Base-by-base conservation (phyloP, 2,329 filamentous ascomycete genomes). In the Epicoccum nigrum region DNA sequence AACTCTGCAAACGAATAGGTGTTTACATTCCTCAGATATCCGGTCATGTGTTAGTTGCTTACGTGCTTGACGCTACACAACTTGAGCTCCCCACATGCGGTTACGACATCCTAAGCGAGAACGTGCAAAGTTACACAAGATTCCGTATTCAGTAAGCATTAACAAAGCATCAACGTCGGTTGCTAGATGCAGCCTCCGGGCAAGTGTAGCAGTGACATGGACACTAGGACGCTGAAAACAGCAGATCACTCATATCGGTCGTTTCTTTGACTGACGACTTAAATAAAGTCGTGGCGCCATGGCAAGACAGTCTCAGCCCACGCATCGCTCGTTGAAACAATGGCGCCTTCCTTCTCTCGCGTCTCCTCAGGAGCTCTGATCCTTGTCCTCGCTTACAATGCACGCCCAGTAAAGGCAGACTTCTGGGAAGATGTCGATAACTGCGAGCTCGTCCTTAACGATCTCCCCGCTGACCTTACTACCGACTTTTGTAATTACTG, bases 351-450 rank as follows among this genome's bases (percentile, higher is more conserved):
- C 5, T 51, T 51, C 37, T 51, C 48, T 33, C 48, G 48, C 5
- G 42, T 51, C 32, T 51, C 48, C 13, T 51, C 48, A 12, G 48
- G 48, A 45, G 48, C 48, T 16, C 25, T 51, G 35, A 42, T 51
- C 48, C 37, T 51, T 38, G 42, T 42, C 38, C 48, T 51, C 32
- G 42, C 44, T 47, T 52, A 47, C 33, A 52, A 52, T 25, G 49
- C 49, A 15, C 43, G 28, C 23, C 44, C 38, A 15, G 49, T 52
- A 9, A 52, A 43, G 5, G 49, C 49, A 2, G 49, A 52, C 44
- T 52, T 44, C 39, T 43, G 39, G 43, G 49, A 52, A 40, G 49
- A 52, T n/a, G 49, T 52, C 38, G 43, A 47, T 32, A 52, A 52
- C 30, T 52, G 49, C 33, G 38, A 47, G 43, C 49, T 52, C 16